Percentiles rank a stretch among this genome's conserved stretches.
phyloP scores from a whole-genome alignment of 2,329 filamentous ascomycete species.

The Aspergillus fumigatus region DNA sequence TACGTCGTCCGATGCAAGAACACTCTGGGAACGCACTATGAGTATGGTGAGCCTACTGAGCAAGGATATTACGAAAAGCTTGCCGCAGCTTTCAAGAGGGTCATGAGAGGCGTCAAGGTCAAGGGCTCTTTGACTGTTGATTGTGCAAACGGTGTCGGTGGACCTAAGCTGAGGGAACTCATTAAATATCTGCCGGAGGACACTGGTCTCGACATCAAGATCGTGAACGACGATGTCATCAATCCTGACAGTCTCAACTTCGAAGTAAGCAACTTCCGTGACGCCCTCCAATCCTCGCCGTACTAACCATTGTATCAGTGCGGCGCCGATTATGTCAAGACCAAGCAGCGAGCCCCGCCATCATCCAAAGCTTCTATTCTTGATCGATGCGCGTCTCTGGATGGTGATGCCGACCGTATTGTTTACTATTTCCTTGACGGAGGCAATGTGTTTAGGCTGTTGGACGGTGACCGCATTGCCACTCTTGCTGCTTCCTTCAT shows the following conservation, averaged over 20 bases:
- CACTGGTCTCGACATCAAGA: constrained; percentile 71
- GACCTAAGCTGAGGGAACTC: constrained; percentile 80
- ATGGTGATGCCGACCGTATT: constrained; percentile 91
- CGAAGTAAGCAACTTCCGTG: constrained; percentile 54
- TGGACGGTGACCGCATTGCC: constrained; percentile 95
- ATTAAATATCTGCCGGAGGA: constrained; percentile 74
- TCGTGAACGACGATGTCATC: constrained; percentile 90
- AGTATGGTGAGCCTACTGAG: constrained; percentile 87
- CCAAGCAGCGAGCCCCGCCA: constrained; percentile 84
- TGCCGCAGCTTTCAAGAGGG: constrained; percentile 73
- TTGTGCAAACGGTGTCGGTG: constrained; percentile 94
- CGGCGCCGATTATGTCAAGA: constrained; percentile 97
- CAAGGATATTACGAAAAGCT: constrained; percentile 94
- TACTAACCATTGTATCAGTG: constrained; percentile 51
- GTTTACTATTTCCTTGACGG: constrained; percentile 92
- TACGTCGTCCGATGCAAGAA: constrained; percentile 94
- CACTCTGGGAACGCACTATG: constrained; percentile 78
- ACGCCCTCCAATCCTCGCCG: neutral
- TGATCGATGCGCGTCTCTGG: constrained; percentile 81
- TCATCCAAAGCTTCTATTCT: constrained; percentile 71
- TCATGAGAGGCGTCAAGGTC: constrained; percentile 72
- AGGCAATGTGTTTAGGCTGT: constrained; percentile 78
- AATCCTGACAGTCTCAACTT: constrained; percentile 85
- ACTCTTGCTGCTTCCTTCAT: constrained; percentile 93
- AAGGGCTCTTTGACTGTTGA: constrained; percentile 77